Conservation (phyloP, 2,329 filamentous ascomycete genomes). For the Colletotrichum eleusines region DNA sequence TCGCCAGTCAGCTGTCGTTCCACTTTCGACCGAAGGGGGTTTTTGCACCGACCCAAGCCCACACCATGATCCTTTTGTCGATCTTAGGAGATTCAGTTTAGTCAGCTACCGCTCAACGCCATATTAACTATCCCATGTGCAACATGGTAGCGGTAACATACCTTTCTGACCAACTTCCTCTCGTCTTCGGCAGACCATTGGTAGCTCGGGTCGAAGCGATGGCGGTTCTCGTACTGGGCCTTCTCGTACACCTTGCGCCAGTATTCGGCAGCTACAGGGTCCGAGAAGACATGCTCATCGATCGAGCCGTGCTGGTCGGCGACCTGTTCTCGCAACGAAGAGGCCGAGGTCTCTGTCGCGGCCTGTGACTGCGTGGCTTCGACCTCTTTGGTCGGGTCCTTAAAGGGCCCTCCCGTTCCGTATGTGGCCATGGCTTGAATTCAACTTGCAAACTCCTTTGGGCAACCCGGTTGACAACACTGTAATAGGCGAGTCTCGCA, state of each 20-base stretch:
- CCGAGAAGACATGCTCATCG: constrained; percentile 60
- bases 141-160: constrained; percentile 39
- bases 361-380: constrained; percentile 22
- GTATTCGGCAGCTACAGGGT: constrained; percentile 64
- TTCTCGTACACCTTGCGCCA: constrained; percentile 67
- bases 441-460: constrained; percentile 7
- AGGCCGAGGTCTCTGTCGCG: constrained; percentile 26
- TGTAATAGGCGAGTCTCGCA: constrained; percentile 1
- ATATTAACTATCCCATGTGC: too few species aligned
- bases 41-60: constrained; percentile 53
- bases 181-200: constrained; percentile 62
- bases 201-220: constrained; percentile 67
- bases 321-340: constrained; percentile 25
- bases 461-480: neutral
- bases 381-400: constrained; percentile 32
- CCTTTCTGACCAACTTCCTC: constrained; percentile 59
- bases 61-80: constrained; percentile 56
- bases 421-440: constrained; percentile 24
- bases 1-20: neutral
- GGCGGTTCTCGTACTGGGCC: constrained; percentile 69
- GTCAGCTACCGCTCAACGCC: constrained; percentile 41
- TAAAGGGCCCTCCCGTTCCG: constrained; percentile 19
- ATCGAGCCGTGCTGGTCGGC: constrained; percentile 48
- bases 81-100: constrained; percentile 49
- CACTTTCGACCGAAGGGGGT: neutral